Evolutionary conservation across 768 basidiomycete species (phyloP), one percentile per base, ranked within the genome.

Genomic region (Leccinum longicurvipes): DNA sequence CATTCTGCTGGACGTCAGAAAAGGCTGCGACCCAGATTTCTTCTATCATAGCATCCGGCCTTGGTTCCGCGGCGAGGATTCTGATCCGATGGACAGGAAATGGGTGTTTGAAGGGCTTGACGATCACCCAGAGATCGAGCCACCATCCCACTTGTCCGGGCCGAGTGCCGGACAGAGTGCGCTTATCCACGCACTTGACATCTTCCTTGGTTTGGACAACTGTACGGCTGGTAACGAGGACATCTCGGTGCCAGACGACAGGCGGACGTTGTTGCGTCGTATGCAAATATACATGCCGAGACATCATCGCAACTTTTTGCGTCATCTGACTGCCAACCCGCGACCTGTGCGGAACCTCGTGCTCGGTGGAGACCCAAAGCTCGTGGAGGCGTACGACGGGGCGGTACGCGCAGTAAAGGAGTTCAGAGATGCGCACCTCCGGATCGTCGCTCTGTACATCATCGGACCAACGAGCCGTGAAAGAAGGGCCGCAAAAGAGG

Each of bases 271-370:
- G 66, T 79, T 92, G 53, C 74, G 80, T 48, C 79, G 86, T 31
- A 91, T 92, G 90, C 81, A 87, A 52, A 70, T 74, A 7, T 93
- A 93, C 71, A 93, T 93, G 91, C 89, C 91, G 6, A 79, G 82
- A 11, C 82, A 85, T 60, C 91, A 93, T 66, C 85, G 89, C 25
- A 74, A 80, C n/a, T 93, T 92, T 73, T 74, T 93, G 25, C 75
- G 74, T 50, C 87, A 91, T 66, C 80, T 93, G 25, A 68, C 77
- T 10, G 67, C 73, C 11, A 82, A 79, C 54, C 84, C 84, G 3
- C 79, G 85, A 2, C 82, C 85, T 0, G 72, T 91, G 12, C 81
- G 89, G 29, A 67, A 70, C 17, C 72, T 91, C 31, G 84, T 89
- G 6, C 24, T 47, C 0, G 41, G 27, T 6, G 63, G 60, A 2